Conservation (phyloP, 2,329 filamentous ascomycete species). For the Trichophyton benhamiae region DNA sequence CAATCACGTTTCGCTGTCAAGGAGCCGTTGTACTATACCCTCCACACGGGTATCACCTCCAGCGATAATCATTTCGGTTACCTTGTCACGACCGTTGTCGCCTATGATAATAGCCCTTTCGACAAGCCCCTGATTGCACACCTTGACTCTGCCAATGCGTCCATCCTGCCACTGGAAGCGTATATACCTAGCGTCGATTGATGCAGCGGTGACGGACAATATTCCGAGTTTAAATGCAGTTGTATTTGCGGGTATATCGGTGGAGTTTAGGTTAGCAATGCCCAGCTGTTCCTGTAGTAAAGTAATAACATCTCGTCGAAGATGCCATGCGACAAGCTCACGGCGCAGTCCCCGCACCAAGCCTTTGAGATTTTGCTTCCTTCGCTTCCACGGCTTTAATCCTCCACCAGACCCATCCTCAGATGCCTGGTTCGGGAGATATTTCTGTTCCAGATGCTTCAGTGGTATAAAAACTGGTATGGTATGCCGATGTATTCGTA, state of each 20-base stretch:
- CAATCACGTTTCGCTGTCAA: neutral
- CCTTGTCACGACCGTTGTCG: constrained; percentile 28
- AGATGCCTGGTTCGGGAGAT: constrained; percentile 20
- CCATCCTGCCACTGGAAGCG: constrained; percentile 35
- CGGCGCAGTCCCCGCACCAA: constrained; percentile 30
- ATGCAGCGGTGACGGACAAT: constrained; percentile 23
- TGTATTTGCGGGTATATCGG: neutral
- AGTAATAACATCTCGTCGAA: constrained; percentile 27
- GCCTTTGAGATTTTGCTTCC: constrained; percentile 26
- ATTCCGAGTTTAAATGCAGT: constrained; percentile 22
- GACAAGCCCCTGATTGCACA: constrained; percentile 30
- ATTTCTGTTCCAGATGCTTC: constrained; percentile 25
- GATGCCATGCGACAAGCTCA: constrained; percentile 32
- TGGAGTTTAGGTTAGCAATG: constrained; percentile 11
- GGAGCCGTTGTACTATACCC: constrained; percentile 23
- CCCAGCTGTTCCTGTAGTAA: constrained; percentile 25
- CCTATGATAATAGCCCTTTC: constrained; percentile 34
- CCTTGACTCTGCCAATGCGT: constrained; percentile 32
- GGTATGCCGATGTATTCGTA: constrained; percentile 33
- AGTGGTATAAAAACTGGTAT: constrained; percentile 35
- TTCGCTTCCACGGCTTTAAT: constrained; percentile 15
- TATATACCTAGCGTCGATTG: constrained; percentile 32
- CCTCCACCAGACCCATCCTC: constrained; percentile 11
- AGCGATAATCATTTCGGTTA: constrained; percentile 24
- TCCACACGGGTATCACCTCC: constrained; percentile 27